Conservation (phyloP, 352 stramenopile species). For the Phytophthora pistaciae region DNA sequence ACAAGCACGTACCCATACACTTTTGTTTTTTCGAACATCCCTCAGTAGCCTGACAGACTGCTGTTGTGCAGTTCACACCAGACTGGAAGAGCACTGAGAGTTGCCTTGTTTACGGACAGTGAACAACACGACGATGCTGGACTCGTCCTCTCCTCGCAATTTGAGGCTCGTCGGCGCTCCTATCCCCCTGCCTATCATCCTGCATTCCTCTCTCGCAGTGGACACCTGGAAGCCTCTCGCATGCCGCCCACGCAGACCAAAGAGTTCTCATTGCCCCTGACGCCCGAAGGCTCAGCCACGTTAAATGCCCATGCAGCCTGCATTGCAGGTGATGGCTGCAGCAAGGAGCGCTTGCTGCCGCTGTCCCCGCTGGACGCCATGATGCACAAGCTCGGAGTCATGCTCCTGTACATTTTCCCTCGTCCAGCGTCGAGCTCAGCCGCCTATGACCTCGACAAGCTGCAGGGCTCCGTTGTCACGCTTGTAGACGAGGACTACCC, state of each 20-base stretch:
- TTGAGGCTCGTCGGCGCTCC: constrained; percentile 7
- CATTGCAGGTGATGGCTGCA: neutral
- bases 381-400: constrained; percentile 52
- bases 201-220: neutral
- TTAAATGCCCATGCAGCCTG: neutral
- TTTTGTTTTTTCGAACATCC: too few relatives aligned
- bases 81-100: constrained; percentile 1
- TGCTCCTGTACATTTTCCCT: constrained; percentile 61
- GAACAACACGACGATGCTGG: constrained; percentile 2
- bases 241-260: constrained; percentile 24
- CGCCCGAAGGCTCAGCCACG: neutral
- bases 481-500: constrained; percentile 55
- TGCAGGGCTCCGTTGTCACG: constrained; percentile 37
- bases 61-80: too few relatives aligned
- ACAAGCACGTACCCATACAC: too few relatives aligned
- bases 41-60: too few relatives aligned
- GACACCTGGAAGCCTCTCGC: neutral
- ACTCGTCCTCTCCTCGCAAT: neutral
- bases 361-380: constrained; percentile 60
- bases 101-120: constrained; percentile 25
- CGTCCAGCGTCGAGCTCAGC: neutral
- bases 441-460: constrained; percentile 43
- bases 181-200: constrained; percentile 6
- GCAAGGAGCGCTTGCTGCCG: constrained; percentile 12
- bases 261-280: constrained; percentile 6